Percentiles rank a stretch among this genome's conserved stretches.
Evolutionary conservation across 2,329 filamentous ascomycete species (phyloP).

Genomic region (Stagonosporopsis cucurbitacearum): DNA sequence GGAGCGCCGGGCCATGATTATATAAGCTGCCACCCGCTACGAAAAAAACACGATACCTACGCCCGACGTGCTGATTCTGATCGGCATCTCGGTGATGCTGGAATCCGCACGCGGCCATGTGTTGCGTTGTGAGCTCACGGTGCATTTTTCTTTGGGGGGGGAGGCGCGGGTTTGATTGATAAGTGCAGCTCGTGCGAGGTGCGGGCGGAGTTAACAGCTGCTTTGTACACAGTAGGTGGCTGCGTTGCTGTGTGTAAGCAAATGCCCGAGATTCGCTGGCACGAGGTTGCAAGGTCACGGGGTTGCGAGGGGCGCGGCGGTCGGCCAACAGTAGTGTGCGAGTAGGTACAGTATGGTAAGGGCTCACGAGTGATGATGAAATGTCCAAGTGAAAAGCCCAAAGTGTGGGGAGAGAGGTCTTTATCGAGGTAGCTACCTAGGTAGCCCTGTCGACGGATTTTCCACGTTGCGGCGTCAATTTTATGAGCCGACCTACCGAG

Average conservation of each 20-base stretch:
- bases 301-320: too few species aligned
- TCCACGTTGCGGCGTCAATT: too few species aligned
- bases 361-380: too few species aligned
- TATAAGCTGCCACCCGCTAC: slow-evolving; percentile 21
- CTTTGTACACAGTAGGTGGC: too few species aligned
- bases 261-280: slow-evolving; percentile 7
- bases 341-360: too few species aligned
- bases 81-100: slow-evolving; percentile 21
- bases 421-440: not conserved
- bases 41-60: slow-evolving; percentile 20
- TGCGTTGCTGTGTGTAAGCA: too few species aligned
- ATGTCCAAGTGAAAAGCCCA: not conserved
- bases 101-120: not conserved
- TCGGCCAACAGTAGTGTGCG: not conserved
- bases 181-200: slow-evolving; percentile 17
- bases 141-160: too few species aligned
- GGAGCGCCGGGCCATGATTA: slow-evolving; percentile 17
- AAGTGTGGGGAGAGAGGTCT: not conserved
- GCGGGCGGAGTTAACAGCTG: slow-evolving; percentile 27
- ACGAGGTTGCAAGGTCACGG: slow-evolving; percentile 9
- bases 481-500: too few species aligned
- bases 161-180: slow-evolving; percentile 15
- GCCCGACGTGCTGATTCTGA: slow-evolving; percentile 22
- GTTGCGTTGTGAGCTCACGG: slow-evolving; percentile 2
- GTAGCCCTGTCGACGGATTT: too few species aligned